Conservation (phyloP, 2,329 filamentous ascomycete species). For the Lachnellula suecica region DNA sequence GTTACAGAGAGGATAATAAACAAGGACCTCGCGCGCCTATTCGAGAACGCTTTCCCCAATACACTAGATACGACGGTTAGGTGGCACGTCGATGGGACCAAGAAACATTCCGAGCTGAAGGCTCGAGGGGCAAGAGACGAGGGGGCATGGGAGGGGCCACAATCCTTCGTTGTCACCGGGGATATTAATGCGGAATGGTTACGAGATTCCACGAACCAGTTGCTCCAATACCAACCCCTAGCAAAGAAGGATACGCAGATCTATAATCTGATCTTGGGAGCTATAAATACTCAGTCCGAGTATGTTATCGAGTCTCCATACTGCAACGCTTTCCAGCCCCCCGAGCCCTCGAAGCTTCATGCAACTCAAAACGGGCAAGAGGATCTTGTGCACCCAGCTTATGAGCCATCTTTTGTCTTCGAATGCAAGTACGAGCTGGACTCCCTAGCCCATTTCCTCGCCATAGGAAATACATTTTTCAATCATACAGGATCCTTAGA, state of each 20-base stretch:
- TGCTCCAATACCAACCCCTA: constrained; percentile 84
- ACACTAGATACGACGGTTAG: constrained; percentile 70
- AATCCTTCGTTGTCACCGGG: constrained; percentile 91
- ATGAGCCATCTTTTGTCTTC: constrained; percentile 83
- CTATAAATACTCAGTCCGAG: constrained; percentile 94
- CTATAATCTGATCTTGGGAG: constrained; percentile 79
- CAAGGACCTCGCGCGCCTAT: constrained; percentile 84
- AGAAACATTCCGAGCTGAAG: constrained; percentile 39
- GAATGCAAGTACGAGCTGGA: constrained; percentile 99
- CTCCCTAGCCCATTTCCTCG: constrained; percentile 88
- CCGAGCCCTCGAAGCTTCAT: constrained; percentile 74
- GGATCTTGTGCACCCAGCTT: constrained; percentile 81
- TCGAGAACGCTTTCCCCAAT: constrained; percentile 92
- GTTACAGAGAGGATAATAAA: constrained; percentile 79
- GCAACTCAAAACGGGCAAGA: constrained; percentile 76
- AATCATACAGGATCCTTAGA: constrained; percentile 74
- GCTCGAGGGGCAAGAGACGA: constrained; percentile 43
- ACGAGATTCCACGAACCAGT: constrained; percentile 88
- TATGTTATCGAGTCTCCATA: constrained; percentile 94
- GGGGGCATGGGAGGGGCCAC: constrained; percentile 75
- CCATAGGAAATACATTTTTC: constrained; percentile 83
- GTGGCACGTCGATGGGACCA: constrained; percentile 62
- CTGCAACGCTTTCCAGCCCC: constrained; percentile 98
- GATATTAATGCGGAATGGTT: constrained; percentile 95
- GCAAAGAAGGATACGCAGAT: constrained; percentile 79